Conservation (phyloP, 1,284 basidiomycete species). For the Heterobasidion irregulare region DNA sequence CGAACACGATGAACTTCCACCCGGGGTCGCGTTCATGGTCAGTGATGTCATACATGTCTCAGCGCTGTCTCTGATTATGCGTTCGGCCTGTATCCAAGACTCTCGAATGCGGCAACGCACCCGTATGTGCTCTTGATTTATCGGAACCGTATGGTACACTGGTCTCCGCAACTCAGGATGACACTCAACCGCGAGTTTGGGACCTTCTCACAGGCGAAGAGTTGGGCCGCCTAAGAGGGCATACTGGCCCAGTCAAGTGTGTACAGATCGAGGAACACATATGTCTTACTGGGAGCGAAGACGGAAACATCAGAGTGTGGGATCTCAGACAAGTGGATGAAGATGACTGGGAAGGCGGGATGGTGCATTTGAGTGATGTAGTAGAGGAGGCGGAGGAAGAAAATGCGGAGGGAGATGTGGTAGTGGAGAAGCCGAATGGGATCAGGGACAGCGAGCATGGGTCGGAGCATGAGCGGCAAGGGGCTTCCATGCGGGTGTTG, state of each 20-base stretch:
- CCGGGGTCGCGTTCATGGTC: slow-evolving; percentile 96
- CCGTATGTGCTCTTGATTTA: slow-evolving; percentile 89
- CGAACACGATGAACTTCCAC: slow-evolving; percentile 94
- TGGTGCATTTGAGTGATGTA: slow-evolving; percentile 52
- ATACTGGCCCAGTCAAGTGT: slow-evolving; percentile 76
- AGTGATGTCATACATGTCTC: slow-evolving; percentile 9
- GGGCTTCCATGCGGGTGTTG: slow-evolving; percentile 66
- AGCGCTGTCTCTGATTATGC: slow-evolving; percentile 1
- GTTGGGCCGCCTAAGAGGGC: slow-evolving; percentile 76
- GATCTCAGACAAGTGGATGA: slow-evolving; percentile 76
- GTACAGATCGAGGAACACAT: slow-evolving; percentile 91
- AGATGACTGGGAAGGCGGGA: slow-evolving; percentile 46
- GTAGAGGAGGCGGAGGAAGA: slow-evolving; percentile 49
- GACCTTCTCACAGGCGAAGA: slow-evolving; percentile 78
- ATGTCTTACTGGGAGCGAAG: slow-evolving; percentile 86
- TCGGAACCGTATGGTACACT: slow-evolving; percentile 95
- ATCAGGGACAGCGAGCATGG: slow-evolving; percentile 17
- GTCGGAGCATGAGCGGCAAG: slow-evolving; percentile 17
- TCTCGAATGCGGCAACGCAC: slow-evolving; percentile 70
- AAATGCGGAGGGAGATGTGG: slow-evolving; percentile 14
- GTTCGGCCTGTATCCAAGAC: slow-evolving; percentile 40
- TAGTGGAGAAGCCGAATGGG: slow-evolving; percentile 10
- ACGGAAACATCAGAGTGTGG: slow-evolving; percentile 83
- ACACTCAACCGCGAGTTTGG: slow-evolving; percentile 79
- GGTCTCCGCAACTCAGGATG: slow-evolving; percentile 80